Conservation (phyloP, 306 rosid genomes). For the Alnus glutinosa region DNA sequence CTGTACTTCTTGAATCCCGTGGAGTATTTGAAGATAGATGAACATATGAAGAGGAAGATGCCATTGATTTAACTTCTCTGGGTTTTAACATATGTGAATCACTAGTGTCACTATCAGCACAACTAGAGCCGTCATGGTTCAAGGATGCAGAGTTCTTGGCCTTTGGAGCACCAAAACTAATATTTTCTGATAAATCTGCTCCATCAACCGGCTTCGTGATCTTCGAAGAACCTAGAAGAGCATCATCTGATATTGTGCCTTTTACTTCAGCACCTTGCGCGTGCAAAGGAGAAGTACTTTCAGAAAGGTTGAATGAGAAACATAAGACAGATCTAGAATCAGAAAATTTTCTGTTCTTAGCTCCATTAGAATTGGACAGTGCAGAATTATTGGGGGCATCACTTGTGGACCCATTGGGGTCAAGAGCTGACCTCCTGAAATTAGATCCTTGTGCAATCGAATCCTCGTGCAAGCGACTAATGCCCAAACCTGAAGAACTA, state of each 20-base stretch:
- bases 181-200: conserved; percentile 37
- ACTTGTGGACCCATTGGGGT: conserved; percentile 29
- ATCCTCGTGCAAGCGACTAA: conserved; percentile 26
- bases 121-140: conserved; percentile 33
- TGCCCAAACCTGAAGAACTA: conserved; percentile 31
- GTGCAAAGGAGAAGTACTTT: conserved; percentile 37
- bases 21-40: conserved; percentile 27
- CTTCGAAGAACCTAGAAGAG: conserved; percentile 29
- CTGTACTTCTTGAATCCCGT: conserved; percentile 31
- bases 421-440: conserved; percentile 67
- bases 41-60: conserved; percentile 32
- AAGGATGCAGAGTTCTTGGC: conserved; percentile 30
- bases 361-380: conserved; percentile 31
- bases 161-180: conserved; percentile 27
- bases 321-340: conserved; percentile 40
- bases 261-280: conserved; percentile 35
- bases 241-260: conserved; percentile 27
- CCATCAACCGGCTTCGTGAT: conserved; percentile 30
- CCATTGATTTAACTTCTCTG: conserved; percentile 41
- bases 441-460: conserved; percentile 40
- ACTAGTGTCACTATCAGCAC: conserved; percentile 19
- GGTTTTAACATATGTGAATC: conserved; percentile 33
- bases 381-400: conserved; percentile 26
- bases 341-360: conserved; percentile 30
- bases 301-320: conserved; percentile 38